Evolutionary conservation across 768 basidiomycete species (phyloP).

Genomic region (Leccinum truebloodii): DNA sequence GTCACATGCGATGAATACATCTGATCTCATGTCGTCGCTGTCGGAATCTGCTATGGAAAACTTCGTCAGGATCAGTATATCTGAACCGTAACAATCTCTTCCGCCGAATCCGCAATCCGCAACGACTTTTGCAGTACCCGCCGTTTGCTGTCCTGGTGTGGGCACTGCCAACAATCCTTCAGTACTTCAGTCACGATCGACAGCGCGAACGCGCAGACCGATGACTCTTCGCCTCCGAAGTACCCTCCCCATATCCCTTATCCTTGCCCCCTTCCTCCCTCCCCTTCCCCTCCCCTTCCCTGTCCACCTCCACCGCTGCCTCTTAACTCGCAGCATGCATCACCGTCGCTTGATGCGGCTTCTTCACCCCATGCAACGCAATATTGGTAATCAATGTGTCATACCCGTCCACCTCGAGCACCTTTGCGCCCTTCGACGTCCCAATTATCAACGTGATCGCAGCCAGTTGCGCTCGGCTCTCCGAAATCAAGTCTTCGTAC

Average conservation of each 20-base stretch:
- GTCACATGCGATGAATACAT: too few species aligned
- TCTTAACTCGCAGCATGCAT: slow-evolving; percentile 94
- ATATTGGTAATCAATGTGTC: slow-evolving; percentile 98
- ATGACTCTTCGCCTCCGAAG: too few species aligned
- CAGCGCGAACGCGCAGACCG: too few species aligned
- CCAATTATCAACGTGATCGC: slow-evolving; percentile 95
- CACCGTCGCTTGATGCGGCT: slow-evolving; percentile 95
- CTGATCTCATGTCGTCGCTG: too few species aligned
- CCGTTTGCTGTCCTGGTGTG: too few species aligned
- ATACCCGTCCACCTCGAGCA: slow-evolving; percentile 95
- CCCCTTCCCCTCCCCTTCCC: slow-evolving; percentile 23
- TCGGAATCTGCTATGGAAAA: too few species aligned
- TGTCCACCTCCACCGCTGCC: slow-evolving; percentile 33
- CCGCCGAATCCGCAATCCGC: too few species aligned
- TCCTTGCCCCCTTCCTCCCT: slow-evolving; percentile 19
- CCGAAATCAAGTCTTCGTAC: slow-evolving; percentile 96
- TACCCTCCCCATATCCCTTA: slow-evolving; percentile 42
- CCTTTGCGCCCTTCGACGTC: slow-evolving; percentile 82
- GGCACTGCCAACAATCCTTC: too few species aligned
- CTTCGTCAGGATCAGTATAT: too few species aligned
- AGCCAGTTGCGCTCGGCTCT: slow-evolving; percentile 92
- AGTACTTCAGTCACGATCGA: too few species aligned
- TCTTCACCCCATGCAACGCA: slow-evolving; percentile 91
- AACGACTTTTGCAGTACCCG: too few species aligned
- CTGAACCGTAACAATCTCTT: too few species aligned